Base-by-base conservation (phyloP, 2,329 filamentous ascomycete species). In the Chaetomium strumarium region DNA sequence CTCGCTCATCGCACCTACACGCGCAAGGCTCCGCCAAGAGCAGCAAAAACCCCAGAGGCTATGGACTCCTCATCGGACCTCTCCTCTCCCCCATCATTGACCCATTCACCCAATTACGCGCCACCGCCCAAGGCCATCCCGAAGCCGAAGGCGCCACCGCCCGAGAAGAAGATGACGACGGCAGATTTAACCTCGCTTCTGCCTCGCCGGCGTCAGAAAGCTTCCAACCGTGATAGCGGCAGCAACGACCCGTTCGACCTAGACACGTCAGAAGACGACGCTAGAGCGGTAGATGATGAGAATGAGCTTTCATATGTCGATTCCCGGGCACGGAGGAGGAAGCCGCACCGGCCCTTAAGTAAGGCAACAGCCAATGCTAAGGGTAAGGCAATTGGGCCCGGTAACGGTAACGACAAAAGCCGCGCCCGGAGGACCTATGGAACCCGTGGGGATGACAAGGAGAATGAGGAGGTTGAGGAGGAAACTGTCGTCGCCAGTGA, bases 71-170 rank as follows among this genome's bases (percentile, higher is more conserved):
- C 72, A 14, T 81, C 78, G 0, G 75, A 81, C 42, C 68, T 80
- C 11, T 85, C 83, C 1, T 85, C 81, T 2, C 83, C 81, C 0
- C 83, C 83, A 0, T 85, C 83, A 0, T 70, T 86, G 4, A 86
- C 82, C 4, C 81, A 85, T 62, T 86, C 83, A 0, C 83, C 83
- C 31, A 84, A 85, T 60, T 75, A 72, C 55, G 65, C 60, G 9
- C 62, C 67, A 1, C 62, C 64, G 29, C 61, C 65, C 6, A 66
- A 53, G 41, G 57, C 57, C 40, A 49, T 45, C 47, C 51, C 52
- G 57, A 59, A 56, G 67, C 33, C 64, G 64, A 43, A 72, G 71
- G 41, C 64, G 62, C 8, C 70, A 68, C 45, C 43, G 4, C 61
- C 67, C 12, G 69, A 70, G 5, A 66, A 70, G 4, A 74, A 76